Evolutionary conservation across 2,329 filamentous ascomycete species (phyloP).

Genomic region (Tolypocladium tundrense): DNA sequence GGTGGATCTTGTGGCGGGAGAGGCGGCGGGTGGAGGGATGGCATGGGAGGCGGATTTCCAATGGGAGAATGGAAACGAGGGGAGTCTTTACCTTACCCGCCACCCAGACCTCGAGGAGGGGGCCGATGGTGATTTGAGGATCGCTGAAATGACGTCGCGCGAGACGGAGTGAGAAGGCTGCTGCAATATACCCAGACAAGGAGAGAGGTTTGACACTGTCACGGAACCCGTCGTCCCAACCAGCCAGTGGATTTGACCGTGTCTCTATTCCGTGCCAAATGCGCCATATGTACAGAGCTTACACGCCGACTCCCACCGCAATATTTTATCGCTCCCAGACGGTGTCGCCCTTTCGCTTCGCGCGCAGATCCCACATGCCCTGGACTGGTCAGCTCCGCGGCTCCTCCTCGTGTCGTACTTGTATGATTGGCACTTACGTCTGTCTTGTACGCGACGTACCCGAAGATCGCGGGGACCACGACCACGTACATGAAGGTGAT

Average conservation of each 20-base stretch:
- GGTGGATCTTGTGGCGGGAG: slow-evolving; percentile 25
- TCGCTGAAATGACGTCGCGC: neutral
- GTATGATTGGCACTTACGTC: slow-evolving; percentile 57
- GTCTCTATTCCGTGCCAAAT: slow-evolving; percentile 16
- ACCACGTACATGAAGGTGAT: slow-evolving; percentile 69
- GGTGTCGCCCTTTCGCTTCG: slow-evolving; percentile 81
- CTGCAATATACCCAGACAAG: slow-evolving; percentile 16
- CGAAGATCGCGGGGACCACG: slow-evolving; percentile 60
- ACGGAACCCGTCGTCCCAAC: neutral
- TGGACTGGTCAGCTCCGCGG: slow-evolving; percentile 27
- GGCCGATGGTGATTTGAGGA: slow-evolving; percentile 16
- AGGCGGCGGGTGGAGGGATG: slow-evolving; percentile 27
- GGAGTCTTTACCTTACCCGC: slow-evolving; percentile 47
- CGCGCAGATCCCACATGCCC: slow-evolving; percentile 80
- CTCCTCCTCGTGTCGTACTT: neutral
- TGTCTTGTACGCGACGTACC: slow-evolving; percentile 64
- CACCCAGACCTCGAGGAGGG: slow-evolving; percentile 17
- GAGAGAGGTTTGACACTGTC: neutral
- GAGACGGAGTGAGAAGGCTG: neutral
- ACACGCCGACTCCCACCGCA: slow-evolving; percentile 5
- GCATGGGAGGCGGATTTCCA: slow-evolving; percentile 26
- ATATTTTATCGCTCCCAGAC: slow-evolving; percentile 60
- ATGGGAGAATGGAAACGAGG: slow-evolving; percentile 58
- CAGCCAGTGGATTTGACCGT: neutral
- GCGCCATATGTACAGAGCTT: slow-evolving; percentile 30